A percentile compares a stretch with the other conserved stretches of the same genome.
phyloP scores from a whole-genome alignment of 352 stramenopile species.

The Globisporangium spiculum region DNA sequence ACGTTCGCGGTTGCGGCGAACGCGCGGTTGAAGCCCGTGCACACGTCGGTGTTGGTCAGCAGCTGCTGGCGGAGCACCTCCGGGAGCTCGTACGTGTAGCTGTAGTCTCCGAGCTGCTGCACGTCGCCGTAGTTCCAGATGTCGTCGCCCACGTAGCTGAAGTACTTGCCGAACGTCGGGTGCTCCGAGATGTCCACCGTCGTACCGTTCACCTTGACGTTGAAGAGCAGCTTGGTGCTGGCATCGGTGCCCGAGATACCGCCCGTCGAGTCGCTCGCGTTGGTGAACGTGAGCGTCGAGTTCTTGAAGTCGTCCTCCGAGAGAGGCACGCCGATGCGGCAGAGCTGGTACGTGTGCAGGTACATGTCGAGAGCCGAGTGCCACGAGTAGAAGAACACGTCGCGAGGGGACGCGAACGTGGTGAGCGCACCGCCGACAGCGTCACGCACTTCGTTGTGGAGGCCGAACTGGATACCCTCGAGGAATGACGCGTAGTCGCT shows the following conservation, averaged over 20 bases:
- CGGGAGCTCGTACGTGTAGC: conserved; percentile 71
- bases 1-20: conserved; percentile 38
- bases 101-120: conserved; percentile 61
- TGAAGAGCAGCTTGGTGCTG: conserved; percentile 36
- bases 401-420: conserved; percentile 44
- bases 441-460: conserved; percentile 65
- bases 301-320: conserved; percentile 41
- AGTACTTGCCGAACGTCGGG: conserved; percentile 63
- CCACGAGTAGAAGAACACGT: conserved; percentile 75
- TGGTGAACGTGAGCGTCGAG: conserved; percentile 42
- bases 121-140: conserved; percentile 65
- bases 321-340: conserved; percentile 46
- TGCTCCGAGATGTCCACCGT: conserved; percentile 55
- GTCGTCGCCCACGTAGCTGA: conserved; percentile 45
- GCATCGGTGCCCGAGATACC: conserved; percentile 38
- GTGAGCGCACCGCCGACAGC: conserved; percentile 49
- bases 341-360: conserved; percentile 63
- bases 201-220: conserved; percentile 37
- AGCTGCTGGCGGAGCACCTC: conserved; percentile 57
- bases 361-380: conserved; percentile 68
- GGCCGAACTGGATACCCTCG: conserved; percentile 51
- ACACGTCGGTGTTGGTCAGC: conserved; percentile 63
- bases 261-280: conserved; percentile 42
- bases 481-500: conserved; percentile 58
- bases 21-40: conserved; percentile 47